A percentile compares a stretch with the other conserved stretches of the same genome.
Conservation (phyloP, 495 filamentous ascomycete genomes). For the Neurospora sp. region DNA sequence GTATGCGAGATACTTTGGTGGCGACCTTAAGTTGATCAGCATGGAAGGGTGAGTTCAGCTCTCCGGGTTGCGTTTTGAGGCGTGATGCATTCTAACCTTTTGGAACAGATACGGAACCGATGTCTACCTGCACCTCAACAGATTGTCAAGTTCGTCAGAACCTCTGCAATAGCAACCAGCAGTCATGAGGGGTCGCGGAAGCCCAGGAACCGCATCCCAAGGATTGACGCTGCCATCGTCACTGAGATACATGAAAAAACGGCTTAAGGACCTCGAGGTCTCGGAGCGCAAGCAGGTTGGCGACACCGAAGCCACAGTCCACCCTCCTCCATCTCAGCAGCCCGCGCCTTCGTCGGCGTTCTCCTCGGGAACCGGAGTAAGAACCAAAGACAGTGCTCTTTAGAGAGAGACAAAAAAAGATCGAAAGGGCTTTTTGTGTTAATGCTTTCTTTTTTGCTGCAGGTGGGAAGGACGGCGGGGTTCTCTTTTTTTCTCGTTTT, state of each 20-base stretch:
- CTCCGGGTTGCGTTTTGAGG: not conserved
- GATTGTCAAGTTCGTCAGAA: constrained; percentile 88
- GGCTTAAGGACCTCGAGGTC: constrained; percentile 52
- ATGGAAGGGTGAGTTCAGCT: constrained; percentile 89
- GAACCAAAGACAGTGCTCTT: not conserved
- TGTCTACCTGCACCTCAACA: constrained; percentile 95
- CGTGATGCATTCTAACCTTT: not conserved
- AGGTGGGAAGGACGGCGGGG: not conserved
- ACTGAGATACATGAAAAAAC: constrained; percentile 45
- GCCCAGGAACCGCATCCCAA: constrained; percentile 52
- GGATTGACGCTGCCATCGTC: constrained; percentile 65
- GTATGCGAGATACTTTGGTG: constrained; percentile 95
- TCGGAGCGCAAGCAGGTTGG: constrained; percentile 81
- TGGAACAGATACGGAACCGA: constrained; percentile 81
- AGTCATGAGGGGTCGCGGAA: constrained; percentile 66
- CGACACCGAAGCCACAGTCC: constrained; percentile 63
- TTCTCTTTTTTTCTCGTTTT: not conserved
- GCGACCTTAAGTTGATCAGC: constrained; percentile 93
- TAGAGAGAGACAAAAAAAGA: not conserved
- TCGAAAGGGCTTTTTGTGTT: not conserved
- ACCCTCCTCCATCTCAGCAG: constrained; percentile 7
- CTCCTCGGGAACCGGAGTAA: not conserved
- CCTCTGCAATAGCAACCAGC: constrained; percentile 97
- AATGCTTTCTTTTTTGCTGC: not conserved
- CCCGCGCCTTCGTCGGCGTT: not conserved